phyloP scores from a whole-genome alignment of 176 grass and related monocot species.

The Echinochloa phyllopogon region DNA sequence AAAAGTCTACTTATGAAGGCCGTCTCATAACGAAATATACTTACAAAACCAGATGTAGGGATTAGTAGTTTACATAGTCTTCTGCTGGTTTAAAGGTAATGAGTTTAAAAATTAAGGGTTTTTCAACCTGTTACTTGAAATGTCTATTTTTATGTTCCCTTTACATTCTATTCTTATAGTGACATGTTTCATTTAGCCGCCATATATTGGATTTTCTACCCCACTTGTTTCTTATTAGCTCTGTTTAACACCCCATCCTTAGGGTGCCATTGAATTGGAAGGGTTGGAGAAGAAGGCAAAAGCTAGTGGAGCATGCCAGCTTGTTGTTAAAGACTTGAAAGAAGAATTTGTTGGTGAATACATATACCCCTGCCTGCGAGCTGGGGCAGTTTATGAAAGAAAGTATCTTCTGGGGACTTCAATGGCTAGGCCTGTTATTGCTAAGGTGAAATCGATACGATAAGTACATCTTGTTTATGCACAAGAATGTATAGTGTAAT shows the following conservation, averaged over 20 bases:
- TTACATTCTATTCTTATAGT: background rate
- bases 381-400: slow-evolving; percentile 96
- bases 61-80: background rate
- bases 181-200: background rate
- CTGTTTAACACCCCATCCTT: slow-evolving; percentile 16
- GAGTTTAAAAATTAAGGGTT: background rate
- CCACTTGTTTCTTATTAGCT: background rate
- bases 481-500: background rate
- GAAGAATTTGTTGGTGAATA: slow-evolving; percentile 96
- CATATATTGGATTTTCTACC: background rate
- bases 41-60: too few species aligned
- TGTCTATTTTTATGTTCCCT: slow-evolving; percentile 20
- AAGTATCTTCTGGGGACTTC: slow-evolving; percentile 99
- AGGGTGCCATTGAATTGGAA: slow-evolving; percentile 91
- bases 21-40: too few species aligned
- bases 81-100: slow-evolving; percentile 1
- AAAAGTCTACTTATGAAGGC: background rate
- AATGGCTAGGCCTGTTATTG: slow-evolving; percentile 97
- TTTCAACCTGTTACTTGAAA: background rate
- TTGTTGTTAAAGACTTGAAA: slow-evolving; percentile 93
- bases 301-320: slow-evolving; percentile 92
- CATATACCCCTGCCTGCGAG: slow-evolving; percentile 89
- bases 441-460: slow-evolving; percentile 65
- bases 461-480: background rate
- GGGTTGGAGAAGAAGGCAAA: slow-evolving; percentile 95